Evolutionary conservation across 257 asterid species (phyloP), one percentile per base, ranked within the genome.

Genomic region (Fraxinus quadrangulata): DNA sequence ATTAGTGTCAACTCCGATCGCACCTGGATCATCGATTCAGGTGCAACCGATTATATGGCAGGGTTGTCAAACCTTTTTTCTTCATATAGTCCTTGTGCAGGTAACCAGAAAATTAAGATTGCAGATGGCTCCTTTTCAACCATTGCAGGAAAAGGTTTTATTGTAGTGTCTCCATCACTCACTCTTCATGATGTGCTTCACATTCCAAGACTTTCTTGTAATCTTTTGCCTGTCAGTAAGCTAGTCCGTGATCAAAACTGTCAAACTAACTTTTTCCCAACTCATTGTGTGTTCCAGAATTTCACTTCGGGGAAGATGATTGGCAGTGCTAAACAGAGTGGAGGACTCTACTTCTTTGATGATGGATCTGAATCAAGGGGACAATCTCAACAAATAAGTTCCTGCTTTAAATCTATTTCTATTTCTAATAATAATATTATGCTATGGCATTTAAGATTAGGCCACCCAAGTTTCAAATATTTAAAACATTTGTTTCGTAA

Each of bases 401-500:
- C 33, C 12, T 8, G 34, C 33, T 66, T 66, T 66, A n/a, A 33
- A 24, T n/a, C n/a, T n/a, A n/a, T n/a, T n/a, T 66, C 36, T 19
- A 23, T 24, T 66, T 3, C 28, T 3, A 33, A 66, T 23, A 33
- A 66, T 26, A 33, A 66, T 23, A 26, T 65, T 7, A 65, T 65
- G 36, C 9, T 42, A n/a, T n/a, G n/a, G n/a, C n/a, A n/a, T n/a
- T n/a, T n/a, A 31, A 31, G 33, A 31, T 31, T 31, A 31, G 70
- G 16, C 73, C 28, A 8, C 2, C 49, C 42, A 11, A 34, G 47
- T 69, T 69, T 68, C n/a, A 30, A 68, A 68, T 68, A 68, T 68
- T 68, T 68, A 12, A 24, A 68, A 68, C 30, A 26, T 68, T 68
- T 68, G 72, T 68, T 68, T 68, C 72, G 45, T 11, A 68, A 68